Evolutionary conservation across 345 rosid genomes (phyloP).

Genomic region (Nasturtium officinale): DNA sequence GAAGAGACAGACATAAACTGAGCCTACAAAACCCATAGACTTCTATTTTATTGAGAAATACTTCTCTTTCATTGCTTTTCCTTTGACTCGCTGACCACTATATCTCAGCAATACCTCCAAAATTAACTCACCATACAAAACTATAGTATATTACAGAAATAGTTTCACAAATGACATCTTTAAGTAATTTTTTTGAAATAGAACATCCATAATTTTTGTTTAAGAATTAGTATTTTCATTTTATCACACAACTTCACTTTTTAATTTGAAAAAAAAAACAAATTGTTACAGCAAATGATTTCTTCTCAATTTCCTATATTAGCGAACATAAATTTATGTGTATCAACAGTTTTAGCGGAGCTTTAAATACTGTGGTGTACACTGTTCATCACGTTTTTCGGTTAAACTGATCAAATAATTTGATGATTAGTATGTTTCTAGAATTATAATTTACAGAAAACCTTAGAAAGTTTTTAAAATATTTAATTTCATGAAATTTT

Average conservation of each 20-base stretch:
- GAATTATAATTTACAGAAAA: neutral
- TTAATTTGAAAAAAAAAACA: neutral
- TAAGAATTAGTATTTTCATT: neutral
- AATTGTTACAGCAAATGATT: neutral
- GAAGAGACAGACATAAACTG: conserved; percentile 39
- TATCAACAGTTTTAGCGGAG: neutral
- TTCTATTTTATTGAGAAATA: conserved; percentile 31
- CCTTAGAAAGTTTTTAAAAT: too few species aligned
- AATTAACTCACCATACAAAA: conserved; percentile 12
- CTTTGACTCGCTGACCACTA: conserved; percentile 40
- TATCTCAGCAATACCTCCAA: neutral
- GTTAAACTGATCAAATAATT: neutral
- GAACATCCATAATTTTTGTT: neutral
- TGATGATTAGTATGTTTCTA: neutral
- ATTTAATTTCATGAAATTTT: too few species aligned
- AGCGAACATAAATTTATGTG: neutral
- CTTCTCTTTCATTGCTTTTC: conserved; percentile 31
- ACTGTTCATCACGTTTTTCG: neutral
- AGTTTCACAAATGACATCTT: neutral
- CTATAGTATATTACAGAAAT: neutral
- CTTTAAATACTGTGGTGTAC: neutral
- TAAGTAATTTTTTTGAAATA: neutral
- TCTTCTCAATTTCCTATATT: neutral
- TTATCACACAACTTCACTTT: neutral
- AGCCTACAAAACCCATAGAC: conserved; percentile 33